Evolutionary conservation across 129 eudicot genomes (phyloP).

Genomic region (Ambrosia trifida): DNA sequence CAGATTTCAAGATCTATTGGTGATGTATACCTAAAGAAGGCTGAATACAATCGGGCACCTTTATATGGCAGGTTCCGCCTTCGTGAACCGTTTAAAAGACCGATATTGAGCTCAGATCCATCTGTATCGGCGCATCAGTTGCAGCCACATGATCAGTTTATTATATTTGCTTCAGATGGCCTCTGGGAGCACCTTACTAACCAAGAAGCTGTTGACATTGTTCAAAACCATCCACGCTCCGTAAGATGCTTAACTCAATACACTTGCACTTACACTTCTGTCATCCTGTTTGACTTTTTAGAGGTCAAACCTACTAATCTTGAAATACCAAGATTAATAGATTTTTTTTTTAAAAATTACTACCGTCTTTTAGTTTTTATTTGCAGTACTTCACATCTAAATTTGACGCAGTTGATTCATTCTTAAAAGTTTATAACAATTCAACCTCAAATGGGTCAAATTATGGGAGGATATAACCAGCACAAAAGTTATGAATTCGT

Average conservation of each 20-base stretch:
- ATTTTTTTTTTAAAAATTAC: too few species aligned
- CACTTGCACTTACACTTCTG: neutral
- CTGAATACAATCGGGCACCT: conserved; percentile 93
- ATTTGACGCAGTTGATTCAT: neutral
- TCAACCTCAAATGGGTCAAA: too few species aligned
- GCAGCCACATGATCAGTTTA: conserved; percentile 84
- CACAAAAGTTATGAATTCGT: too few species aligned
- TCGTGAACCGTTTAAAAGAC: conserved; percentile 82
- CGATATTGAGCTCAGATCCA: conserved; percentile 90
- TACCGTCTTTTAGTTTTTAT: neutral
- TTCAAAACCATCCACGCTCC: conserved; percentile 64
- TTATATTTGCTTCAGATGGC: conserved; percentile 99
- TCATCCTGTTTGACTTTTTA: conserved; percentile 10
- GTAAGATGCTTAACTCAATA: conserved; percentile 47
- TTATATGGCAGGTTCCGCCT: conserved; percentile 75
- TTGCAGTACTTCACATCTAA: neutral
- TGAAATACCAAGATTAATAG: neutral
- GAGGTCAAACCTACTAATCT: conserved; percentile 3
- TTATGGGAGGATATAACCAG: too few species aligned
- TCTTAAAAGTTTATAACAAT: neutral
- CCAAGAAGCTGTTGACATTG: conserved; percentile 94
- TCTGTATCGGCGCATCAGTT: conserved; percentile 64
- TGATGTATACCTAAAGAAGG: conserved; percentile 77
- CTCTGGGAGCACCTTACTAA: conserved; percentile 95
- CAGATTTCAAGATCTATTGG: conserved; percentile 96